Percentiles rank a stretch among this genome's conserved stretches.
These are phyloP conservation scores for Fomitiporia mediterranea DNA, from an alignment of 1,284 basidiomycete species.

Conservation along the genomic window DNA sequence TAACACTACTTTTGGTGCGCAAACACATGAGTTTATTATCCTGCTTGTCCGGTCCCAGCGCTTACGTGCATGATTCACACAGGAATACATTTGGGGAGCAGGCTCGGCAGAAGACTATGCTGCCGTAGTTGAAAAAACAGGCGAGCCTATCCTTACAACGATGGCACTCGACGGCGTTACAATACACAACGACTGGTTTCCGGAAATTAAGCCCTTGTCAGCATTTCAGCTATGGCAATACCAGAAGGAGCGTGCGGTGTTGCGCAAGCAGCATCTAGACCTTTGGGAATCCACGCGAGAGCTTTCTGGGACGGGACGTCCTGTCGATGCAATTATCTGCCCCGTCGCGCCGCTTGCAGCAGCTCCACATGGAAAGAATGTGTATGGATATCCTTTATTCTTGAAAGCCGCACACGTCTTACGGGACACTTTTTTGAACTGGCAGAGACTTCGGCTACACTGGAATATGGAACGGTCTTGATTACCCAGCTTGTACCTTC, in stretches of 20 bases:
- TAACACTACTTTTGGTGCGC: constrained; percentile 35
- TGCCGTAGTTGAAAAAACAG: constrained; percentile 34
- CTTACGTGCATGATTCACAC: background rate
- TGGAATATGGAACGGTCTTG: constrained; percentile 60
- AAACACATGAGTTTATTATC: background rate
- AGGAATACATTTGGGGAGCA: constrained; percentile 40
- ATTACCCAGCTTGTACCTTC: constrained; percentile 62
- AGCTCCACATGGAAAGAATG: constrained; percentile 49
- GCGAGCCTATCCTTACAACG: constrained; percentile 47
- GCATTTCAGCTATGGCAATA: constrained; percentile 56
- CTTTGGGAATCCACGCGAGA: constrained; percentile 50
- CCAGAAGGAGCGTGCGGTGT: constrained; percentile 40
- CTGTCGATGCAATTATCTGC: constrained; percentile 59
- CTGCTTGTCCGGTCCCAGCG: background rate
- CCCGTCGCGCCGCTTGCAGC: constrained; percentile 50
- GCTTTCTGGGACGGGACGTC: constrained; percentile 53
- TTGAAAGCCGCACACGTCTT: too few relatives aligned
- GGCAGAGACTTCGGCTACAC: constrained; percentile 50
- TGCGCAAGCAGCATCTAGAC: constrained; percentile 48
- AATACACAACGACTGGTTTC: constrained; percentile 22
- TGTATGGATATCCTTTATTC: constrained; percentile 28
- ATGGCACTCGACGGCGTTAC: constrained; percentile 38
- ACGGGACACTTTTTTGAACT: constrained; percentile 12
- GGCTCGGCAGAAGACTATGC: constrained; percentile 42
- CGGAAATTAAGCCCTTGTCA: constrained; percentile 27